These are phyloP conservation scores for Thielaviopsis musarum DNA, from an alignment of 2,329 filamentous ascomycete genomes.

Conservation along the genomic window DNA sequence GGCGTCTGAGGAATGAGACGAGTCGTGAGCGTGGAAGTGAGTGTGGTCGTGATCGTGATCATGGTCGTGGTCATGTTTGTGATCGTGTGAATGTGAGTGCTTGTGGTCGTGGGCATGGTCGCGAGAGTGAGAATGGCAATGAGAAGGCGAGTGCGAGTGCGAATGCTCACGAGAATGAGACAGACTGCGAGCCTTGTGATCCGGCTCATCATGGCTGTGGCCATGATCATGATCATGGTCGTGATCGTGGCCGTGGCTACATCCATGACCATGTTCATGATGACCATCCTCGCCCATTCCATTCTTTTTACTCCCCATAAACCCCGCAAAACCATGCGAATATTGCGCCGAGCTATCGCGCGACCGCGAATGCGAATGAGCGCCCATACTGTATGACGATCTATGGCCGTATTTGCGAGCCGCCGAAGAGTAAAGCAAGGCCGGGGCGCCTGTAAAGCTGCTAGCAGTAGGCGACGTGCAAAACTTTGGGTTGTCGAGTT, in stretches of 20 bases:
- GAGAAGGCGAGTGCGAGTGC: conserved; percentile 14
- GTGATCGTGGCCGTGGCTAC: conserved; percentile 20
- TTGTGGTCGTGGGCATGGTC: conserved; percentile 17
- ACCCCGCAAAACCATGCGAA: neutral
- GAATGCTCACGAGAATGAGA: conserved; percentile 15
- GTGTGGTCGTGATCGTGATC: conserved; percentile 17
- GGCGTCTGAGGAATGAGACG: conserved; percentile 9
- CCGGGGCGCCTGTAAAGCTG: neutral
- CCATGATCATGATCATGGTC: conserved; percentile 17
- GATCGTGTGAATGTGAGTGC: conserved; percentile 14
- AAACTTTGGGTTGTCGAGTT: neutral
- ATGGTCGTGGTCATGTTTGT: conserved; percentile 18
- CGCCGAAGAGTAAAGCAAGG: neutral
- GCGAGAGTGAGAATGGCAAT: conserved; percentile 10
- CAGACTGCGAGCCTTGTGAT: neutral
- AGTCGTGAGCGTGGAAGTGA: conserved; percentile 17
- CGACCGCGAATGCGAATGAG: conserved; percentile 4
- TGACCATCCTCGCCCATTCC: neutral
- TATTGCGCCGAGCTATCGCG: neutral
- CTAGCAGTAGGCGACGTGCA: neutral
- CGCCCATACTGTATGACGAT: conserved; percentile 8
- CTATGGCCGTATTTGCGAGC: neutral
- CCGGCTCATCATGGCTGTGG: conserved; percentile 11
- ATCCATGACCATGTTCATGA: conserved; percentile 12
- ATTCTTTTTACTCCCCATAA: neutral